Percentiles rank a stretch among this genome's conserved stretches.
These are phyloP conservation scores for Annulohypoxylon truncatum DNA, from an alignment of 2,329 filamentous ascomycete genomes.

Conservation along the genomic window DNA sequence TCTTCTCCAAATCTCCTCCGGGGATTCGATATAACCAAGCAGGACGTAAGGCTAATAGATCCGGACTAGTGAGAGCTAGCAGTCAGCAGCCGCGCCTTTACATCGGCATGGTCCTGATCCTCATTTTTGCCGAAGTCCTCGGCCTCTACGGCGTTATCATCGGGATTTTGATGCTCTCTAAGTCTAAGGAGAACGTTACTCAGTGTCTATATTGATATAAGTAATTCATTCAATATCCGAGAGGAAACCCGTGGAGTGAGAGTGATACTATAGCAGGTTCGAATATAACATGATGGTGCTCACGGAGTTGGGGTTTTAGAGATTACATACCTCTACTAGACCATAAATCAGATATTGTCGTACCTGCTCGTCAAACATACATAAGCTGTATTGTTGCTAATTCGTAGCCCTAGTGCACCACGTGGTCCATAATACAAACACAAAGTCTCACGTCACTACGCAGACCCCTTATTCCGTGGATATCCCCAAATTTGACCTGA, in stretches of 20 bases:
- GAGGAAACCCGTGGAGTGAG: neutral
- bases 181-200: conserved; percentile 54
- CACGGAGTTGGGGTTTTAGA: neutral
- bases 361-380: neutral
- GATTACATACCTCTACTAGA: neutral
- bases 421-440: conserved; percentile 18
- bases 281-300: neutral
- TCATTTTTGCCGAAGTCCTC: conserved; percentile 61
- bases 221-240: neutral
- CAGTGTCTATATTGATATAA: conserved; percentile 51
- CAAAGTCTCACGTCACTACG: conserved; percentile 6
- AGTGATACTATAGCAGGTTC: neutral
- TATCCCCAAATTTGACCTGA: neutral
- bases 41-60: neutral
- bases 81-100: conserved; percentile 61
- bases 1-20: neutral
- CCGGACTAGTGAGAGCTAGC: conserved; percentile 55
- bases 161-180: conserved; percentile 61
- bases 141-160: conserved; percentile 58
- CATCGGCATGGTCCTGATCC: conserved; percentile 60
- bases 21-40: neutral
- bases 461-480: conserved; percentile 15
- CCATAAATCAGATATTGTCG: neutral
- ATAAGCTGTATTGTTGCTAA: conserved; percentile 8
- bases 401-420: neutral